A percentile compares a stretch with the other conserved stretches of the same genome.
Conservation (phyloP, 441 rosid species). For the Rhodomyrtus psidioides region DNA sequence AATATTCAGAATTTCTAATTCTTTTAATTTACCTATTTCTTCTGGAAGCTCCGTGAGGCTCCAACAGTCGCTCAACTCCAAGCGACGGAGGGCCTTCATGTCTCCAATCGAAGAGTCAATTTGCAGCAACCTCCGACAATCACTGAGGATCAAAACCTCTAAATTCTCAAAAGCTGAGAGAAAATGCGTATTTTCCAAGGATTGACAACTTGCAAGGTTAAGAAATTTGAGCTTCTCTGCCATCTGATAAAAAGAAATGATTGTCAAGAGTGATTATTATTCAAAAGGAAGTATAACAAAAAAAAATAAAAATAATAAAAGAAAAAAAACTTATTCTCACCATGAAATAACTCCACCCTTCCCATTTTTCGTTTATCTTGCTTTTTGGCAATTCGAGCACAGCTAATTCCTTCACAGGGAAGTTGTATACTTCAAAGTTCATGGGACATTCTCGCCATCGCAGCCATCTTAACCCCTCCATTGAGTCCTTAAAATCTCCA, state of each 20-base stretch:
- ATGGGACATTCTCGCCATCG: background rate
- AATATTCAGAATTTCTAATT: no score
- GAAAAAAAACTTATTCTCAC: background rate
- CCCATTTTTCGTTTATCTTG: background rate
- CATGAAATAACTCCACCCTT: background rate
- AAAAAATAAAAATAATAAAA: no score
- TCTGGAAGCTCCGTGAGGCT: no score
- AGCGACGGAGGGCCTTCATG: no score
- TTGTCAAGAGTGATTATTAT: background rate
- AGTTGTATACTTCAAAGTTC: background rate
- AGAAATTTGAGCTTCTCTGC: background rate
- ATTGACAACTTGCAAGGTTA: background rate
- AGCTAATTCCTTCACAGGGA: fast-evolving
- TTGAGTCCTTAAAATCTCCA: background rate
- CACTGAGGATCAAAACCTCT: background rate
- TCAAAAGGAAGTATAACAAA: background rate
- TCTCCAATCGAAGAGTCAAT: background rate
- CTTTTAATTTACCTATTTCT: no score
- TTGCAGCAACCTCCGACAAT: background rate
- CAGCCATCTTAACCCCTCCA: background rate
- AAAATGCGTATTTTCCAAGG: background rate
- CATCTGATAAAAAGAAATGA: background rate
- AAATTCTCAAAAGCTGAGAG: background rate
- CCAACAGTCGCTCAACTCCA: no score
- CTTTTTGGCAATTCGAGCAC: fast-evolving